Evolutionary conservation across 306 rosid genomes (phyloP).

Genomic region (Sechiopsis laciniata): DNA sequence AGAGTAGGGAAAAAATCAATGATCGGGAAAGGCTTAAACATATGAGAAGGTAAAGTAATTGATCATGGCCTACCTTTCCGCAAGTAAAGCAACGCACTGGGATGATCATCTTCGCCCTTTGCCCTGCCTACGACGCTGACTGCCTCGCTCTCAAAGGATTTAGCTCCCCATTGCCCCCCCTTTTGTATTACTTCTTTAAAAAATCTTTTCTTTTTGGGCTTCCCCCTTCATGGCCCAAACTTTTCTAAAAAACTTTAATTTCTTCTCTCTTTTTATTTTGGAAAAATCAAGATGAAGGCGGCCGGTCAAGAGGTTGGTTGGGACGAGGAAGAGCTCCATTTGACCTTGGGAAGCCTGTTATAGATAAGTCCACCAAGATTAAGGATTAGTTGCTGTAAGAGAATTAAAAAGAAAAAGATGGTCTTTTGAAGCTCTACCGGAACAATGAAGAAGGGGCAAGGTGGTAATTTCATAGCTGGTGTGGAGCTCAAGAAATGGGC

Average conservation of each 20-base stretch:
- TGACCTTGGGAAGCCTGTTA: no score
- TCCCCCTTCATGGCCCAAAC: not conserved
- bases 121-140: not conserved
- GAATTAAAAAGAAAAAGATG: no score
- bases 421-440: no score
- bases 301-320: no score
- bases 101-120: conserved; percentile 49
- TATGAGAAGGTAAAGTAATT: not conserved
- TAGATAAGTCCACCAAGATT: no score
- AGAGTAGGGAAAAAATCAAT: not conserved
- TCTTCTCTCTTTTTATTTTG: no score
- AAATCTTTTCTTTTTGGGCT: not conserved
- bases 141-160: not conserved
- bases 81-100: conserved; percentile 90
- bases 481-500: no score
- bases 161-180: not conserved
- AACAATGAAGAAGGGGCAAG: no score
- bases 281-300: not conserved
- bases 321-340: no score
- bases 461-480: no score
- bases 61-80: conserved; percentile 46
- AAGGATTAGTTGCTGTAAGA: no score
- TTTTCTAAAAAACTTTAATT: not conserved
- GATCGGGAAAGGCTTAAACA: not conserved
- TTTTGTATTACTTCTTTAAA: not conserved